Percentiles rank a stretch among this genome's conserved stretches.
These are phyloP conservation scores for Diutina mesorugosa DNA, from an alignment of 1,139 yeast genomes.

Conservation along the genomic window DNA sequence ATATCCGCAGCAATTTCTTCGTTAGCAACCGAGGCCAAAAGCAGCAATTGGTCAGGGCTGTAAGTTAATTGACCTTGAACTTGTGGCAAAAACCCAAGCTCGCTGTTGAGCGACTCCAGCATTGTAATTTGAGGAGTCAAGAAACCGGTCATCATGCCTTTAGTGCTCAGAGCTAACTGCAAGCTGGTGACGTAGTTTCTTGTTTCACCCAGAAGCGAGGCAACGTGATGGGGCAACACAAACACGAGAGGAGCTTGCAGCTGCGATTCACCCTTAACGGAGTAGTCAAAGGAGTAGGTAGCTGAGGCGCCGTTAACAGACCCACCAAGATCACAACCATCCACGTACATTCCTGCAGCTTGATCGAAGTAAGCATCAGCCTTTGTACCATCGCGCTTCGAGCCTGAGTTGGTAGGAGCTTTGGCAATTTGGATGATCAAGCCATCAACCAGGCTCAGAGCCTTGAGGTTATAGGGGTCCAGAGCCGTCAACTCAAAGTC, in stretches of 20 bases:
- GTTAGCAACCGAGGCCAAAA: constrained; percentile 43
- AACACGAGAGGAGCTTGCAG: constrained; percentile 43
- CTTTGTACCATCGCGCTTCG: constrained; percentile 3
- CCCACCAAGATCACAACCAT: constrained; percentile 18
- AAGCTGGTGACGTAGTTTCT: constrained; percentile 32
- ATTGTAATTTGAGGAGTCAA: constrained; percentile 22
- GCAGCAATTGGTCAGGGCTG: constrained; percentile 35
- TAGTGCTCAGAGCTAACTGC: constrained; percentile 42
- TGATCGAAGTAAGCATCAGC: constrained; percentile 27
- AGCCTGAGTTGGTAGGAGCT: constrained; percentile 22
- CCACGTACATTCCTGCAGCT: constrained; percentile 48
- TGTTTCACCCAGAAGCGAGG: constrained; percentile 26
- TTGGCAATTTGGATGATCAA: constrained; percentile 49
- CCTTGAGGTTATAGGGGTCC: constrained; percentile 23
- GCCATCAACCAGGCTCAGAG: constrained; percentile 35
- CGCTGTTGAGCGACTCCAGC: constrained; percentile 3
- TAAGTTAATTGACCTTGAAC: constrained; percentile 17
- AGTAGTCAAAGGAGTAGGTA: constrained; percentile 38
- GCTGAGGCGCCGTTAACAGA: constrained; percentile 15
- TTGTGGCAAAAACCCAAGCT: constrained; percentile 1
- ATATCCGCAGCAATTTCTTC: constrained; percentile 46
- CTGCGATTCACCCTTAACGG: constrained; percentile 38
- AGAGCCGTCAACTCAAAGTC: constrained; percentile 3
- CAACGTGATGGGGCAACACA: constrained; percentile 64
- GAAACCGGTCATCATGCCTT: constrained; percentile 55